phyloP scores from a whole-genome alignment of 305 asterid species.

The Solanum hybrid region DNA sequence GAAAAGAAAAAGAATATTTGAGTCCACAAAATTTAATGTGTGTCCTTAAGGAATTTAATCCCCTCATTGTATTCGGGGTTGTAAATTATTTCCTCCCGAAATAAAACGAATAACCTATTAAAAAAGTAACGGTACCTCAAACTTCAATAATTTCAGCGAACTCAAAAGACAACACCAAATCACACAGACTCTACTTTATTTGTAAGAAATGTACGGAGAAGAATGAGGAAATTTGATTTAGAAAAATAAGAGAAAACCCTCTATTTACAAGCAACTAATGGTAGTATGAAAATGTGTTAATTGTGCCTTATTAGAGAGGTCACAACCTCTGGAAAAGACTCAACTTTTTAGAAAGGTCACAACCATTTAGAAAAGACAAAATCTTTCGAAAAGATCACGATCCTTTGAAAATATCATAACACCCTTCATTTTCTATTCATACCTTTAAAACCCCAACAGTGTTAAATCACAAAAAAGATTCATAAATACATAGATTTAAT shows the following conservation, averaged over 20 bases:
- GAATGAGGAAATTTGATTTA: background rate
- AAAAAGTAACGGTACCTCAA: background rate
- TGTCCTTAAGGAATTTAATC: background rate
- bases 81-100: background rate
- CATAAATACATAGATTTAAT: background rate
- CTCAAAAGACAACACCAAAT: background rate
- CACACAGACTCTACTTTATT: background rate
- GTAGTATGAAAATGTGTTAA: background rate
- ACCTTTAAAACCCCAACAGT: background rate
- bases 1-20: background rate
- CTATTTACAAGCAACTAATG: background rate
- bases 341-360: background rate
- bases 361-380: background rate
- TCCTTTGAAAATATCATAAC: background rate
- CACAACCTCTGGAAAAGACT: background rate
- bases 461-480: background rate
- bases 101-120: background rate
- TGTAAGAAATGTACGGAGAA: background rate
- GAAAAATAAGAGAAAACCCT: background rate
- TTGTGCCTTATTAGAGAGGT: background rate
- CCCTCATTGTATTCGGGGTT: background rate
- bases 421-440: background rate
- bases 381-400: no score
- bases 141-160: background rate
- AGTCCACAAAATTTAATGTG: background rate